Percentiles rank a stretch among this genome's conserved stretches.
These are phyloP conservation scores for Saprolegnia parasitica DNA, from an alignment of 352 stramenopile genomes.

Conservation along the genomic window DNA sequence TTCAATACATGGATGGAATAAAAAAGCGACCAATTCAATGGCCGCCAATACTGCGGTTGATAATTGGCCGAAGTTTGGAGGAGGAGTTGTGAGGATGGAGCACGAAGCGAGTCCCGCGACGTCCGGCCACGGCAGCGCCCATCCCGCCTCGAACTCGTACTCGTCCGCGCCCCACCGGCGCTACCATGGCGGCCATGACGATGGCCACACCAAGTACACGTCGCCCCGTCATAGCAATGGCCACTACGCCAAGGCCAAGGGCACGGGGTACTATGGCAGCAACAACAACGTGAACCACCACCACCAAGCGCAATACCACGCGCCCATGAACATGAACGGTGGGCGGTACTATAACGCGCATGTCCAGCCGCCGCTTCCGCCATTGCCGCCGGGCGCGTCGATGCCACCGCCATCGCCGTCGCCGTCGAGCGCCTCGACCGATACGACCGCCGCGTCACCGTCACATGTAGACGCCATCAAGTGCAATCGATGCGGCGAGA, in stretches of 20 bases:
- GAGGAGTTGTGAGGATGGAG: conserved; percentile 25
- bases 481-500: conserved; percentile 25
- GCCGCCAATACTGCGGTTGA: neutral
- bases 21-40: neutral
- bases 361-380: conserved; percentile 24
- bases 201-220: conserved; percentile 10
- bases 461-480: conserved; percentile 17
- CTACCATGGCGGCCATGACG: conserved; percentile 8
- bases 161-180: neutral
- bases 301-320: conserved; percentile 12
- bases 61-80: conserved; percentile 17
- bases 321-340: conserved; percentile 8
- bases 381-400: conserved; percentile 42
- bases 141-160: neutral
- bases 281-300: neutral
- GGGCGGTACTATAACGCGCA: conserved; percentile 26
- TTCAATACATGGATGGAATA: neutral
- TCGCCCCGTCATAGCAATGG: conserved; percentile 14
- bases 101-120: conserved; percentile 22
- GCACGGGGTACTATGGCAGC: conserved; percentile 2
- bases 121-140: conserved; percentile 1
- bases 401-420: conserved; percentile 42
- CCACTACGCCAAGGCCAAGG: neutral
- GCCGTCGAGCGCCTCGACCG: conserved; percentile 17
- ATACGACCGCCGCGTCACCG: neutral